These are phyloP conservation scores for Cladorrhinum sp. DNA, from an alignment of 2,329 filamentous ascomycete genomes.

Conservation along the genomic window DNA sequence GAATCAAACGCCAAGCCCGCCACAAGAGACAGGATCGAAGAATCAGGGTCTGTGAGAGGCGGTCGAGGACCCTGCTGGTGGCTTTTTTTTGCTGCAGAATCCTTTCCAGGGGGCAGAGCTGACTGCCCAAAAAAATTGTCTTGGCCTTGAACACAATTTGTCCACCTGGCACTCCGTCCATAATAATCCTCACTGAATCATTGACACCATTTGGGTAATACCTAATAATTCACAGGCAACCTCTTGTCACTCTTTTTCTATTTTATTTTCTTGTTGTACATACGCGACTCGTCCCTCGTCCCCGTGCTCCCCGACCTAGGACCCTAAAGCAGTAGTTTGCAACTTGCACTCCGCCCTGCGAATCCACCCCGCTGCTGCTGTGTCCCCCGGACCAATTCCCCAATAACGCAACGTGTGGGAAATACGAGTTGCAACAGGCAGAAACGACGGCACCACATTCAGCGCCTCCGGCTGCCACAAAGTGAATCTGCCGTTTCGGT, in stretches of 20 bases:
- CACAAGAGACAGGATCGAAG: not conserved
- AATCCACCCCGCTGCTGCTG: not conserved
- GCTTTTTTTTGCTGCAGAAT: conserved; percentile 1
- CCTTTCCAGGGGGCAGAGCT: not conserved
- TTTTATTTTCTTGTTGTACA: not conserved
- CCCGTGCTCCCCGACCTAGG: not conserved
- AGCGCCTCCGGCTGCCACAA: not conserved
- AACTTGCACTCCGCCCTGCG: not conserved
- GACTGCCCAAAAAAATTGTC: conserved; percentile 9
- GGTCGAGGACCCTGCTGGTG: conserved; percentile 6
- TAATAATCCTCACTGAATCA: conserved; percentile 9
- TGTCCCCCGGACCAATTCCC: not conserved
- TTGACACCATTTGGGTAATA: not conserved
- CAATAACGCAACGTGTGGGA: not conserved
- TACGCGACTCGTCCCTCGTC: not conserved
- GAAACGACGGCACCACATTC: not conserved
- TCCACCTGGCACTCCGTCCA: conserved; percentile 8
- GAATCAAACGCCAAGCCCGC: not conserved
- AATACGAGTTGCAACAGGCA: not conserved
- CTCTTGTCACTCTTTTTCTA: not conserved
- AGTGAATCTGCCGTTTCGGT: conserved; percentile 7
- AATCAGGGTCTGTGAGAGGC: not conserved
- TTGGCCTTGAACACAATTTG: conserved; percentile 10
- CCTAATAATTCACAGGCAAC: not conserved
- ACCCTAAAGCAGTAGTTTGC: not conserved